Conservation (phyloP, 1,284 basidiomycete species). For the Ceratobasidium sp. region DNA sequence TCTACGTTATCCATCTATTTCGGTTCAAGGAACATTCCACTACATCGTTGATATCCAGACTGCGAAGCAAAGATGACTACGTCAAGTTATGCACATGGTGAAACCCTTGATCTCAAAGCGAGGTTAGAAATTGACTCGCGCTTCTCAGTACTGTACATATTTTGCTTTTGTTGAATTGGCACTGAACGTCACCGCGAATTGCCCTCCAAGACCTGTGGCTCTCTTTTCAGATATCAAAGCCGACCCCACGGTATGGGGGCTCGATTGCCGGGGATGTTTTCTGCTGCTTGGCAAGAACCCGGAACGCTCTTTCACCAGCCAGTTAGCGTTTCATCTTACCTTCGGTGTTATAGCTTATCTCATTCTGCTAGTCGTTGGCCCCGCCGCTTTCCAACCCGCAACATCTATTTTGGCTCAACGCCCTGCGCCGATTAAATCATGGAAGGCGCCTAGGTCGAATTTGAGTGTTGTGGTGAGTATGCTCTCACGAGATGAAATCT, state of each 20-base stretch:
- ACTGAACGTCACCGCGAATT: slow-evolving; percentile 21
- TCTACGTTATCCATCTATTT: slow-evolving; percentile 18
- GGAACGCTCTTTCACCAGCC: slow-evolving; percentile 16
- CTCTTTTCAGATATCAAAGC: slow-evolving; percentile 41
- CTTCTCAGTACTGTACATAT: slow-evolving; percentile 5
- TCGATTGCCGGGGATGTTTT: slow-evolving; percentile 39
- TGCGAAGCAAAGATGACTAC: slow-evolving; percentile 29
- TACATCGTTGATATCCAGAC: slow-evolving; percentile 11
- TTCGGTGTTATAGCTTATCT: neutral
- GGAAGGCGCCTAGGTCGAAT: slow-evolving; percentile 13
- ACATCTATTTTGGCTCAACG: neutral
- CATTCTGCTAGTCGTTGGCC: neutral
- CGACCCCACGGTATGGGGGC: slow-evolving; percentile 38
- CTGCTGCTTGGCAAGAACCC: slow-evolving; percentile 41
- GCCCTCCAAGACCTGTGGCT: slow-evolving; percentile 16
- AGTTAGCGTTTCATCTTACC: neutral
- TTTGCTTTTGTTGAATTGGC: slow-evolving; percentile 35
- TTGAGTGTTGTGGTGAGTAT: slow-evolving; percentile 6
- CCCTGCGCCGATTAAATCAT: neutral
- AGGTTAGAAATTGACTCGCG: neutral
- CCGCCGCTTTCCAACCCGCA: slow-evolving; percentile 8
- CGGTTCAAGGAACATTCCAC: slow-evolving; percentile 34
- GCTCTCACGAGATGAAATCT: slow-evolving; percentile 18
- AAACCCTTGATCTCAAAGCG: neutral
- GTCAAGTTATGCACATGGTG: slow-evolving; percentile 3